Percentiles rank a stretch among this genome's conserved stretches.
Evolutionary conservation across 257 asterid species (phyloP).

Genomic region (Euphrasia confusa): DNA sequence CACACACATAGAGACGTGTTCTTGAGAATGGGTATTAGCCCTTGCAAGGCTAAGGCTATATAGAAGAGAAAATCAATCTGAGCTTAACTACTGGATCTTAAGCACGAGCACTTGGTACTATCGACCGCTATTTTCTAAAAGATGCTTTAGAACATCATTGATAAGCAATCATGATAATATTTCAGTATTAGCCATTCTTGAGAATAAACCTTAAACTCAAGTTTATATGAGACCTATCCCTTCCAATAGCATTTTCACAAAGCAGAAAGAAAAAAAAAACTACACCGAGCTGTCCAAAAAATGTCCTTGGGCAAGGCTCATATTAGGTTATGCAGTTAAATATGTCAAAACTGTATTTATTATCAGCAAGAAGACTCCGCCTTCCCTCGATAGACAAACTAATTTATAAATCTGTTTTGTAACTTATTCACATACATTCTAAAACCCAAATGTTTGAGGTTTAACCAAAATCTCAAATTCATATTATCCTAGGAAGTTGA

Average conservation of each 20-base stretch:
- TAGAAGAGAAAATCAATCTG: constrained; percentile 9
- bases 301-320: constrained; percentile 9
- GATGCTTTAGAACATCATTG: not conserved
- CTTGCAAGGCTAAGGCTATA: constrained; percentile 11
- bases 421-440: not conserved
- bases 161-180: not conserved
- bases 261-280: constrained; percentile 7
- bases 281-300: not conserved
- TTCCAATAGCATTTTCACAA: not conserved
- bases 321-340: not conserved
- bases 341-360: not conserved
- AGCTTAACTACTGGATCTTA: constrained; percentile 6
- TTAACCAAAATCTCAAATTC: not conserved
- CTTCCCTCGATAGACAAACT: constrained; percentile 13
- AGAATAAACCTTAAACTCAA: not conserved
- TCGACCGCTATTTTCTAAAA: constrained; percentile 1
- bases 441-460: constrained; percentile 8
- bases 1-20: constrained; percentile 10
- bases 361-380: constrained; percentile 8
- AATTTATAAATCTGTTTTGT: not conserved
- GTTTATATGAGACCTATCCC: not conserved
- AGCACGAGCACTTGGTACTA: constrained; percentile 5
- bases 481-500: not conserved
- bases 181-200: not conserved
- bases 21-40: constrained; percentile 6